phyloP scores from a whole-genome alignment of 306 rosid species.

The Phaseolus lunatus region DNA sequence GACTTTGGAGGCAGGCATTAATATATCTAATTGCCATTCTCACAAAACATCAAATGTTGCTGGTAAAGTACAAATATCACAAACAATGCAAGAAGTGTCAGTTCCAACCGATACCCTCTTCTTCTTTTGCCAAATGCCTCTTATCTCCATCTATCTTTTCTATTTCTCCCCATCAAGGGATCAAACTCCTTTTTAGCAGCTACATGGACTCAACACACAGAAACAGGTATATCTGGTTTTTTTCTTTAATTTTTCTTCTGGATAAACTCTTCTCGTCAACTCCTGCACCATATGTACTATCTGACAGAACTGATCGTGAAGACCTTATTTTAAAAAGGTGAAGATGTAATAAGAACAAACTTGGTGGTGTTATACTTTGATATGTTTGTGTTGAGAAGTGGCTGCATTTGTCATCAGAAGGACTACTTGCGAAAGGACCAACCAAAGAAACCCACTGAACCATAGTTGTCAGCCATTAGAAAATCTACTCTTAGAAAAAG shows the following conservation, averaged over 20 bases:
- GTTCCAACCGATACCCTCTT: not conserved
- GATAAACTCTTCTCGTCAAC: not conserved
- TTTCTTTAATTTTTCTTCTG: conserved; percentile 7
- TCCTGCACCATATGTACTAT: not conserved
- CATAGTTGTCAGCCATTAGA: not conserved
- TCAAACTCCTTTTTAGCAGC: conserved; percentile 32
- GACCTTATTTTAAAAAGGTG: too few species aligned
- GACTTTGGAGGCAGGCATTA: conserved; percentile 25
- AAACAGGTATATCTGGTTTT: conserved; percentile 20
- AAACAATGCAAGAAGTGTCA: not conserved
- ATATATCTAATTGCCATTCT: conserved; percentile 3
- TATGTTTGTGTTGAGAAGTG: not conserved
- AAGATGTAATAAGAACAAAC: not conserved
- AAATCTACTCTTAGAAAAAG: not conserved
- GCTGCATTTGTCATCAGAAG: not conserved
- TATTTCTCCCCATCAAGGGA: conserved; percentile 9
- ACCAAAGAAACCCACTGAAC: not conserved
- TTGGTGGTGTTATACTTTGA: not conserved
- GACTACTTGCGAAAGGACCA: not conserved
- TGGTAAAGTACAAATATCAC: conserved; percentile 15
- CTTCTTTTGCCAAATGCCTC: not conserved
- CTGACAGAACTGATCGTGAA: not conserved
- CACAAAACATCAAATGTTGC: not conserved
- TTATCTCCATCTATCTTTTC: conserved; percentile 15
- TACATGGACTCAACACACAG: conserved; percentile 34